Base-by-base conservation (phyloP, 495 filamentous ascomycete genomes). In the Aspergillus leporis region DNA sequence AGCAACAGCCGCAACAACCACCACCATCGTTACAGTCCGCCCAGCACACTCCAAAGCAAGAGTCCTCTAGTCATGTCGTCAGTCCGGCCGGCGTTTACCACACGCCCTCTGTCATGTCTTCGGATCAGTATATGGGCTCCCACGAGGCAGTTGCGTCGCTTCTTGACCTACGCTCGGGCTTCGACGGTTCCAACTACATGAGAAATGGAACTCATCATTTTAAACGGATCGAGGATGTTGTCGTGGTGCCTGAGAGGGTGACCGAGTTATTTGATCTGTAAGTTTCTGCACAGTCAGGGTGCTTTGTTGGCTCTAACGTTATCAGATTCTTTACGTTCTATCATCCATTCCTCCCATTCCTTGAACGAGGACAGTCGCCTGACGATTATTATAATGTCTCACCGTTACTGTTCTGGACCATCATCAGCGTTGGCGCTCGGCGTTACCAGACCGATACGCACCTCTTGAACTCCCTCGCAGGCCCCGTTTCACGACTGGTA, bases 101-200 rank as follows among this genome's bases (percentile, higher is more conserved):
- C 53, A 78, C 71, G 0, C 77, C 75, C 1, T 75, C 77, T 22
- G 71, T 69, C 28, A 70, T 80, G 60, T 77, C 78, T 13, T 61
- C 76, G 30, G 81, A 83, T 60, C 78, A 82, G 52, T 86, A 87
- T 64, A 90, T 93, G 86, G 89, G 88, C 9, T 90, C 90, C 3
- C 88, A 94, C 66, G 90, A 92, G 73, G 91, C 90, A 28, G 90
- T 92, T 41, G 90, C 89, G 19, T 92, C 89, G 14, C 77, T 96
- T 40, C 76, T 96, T 55, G 90, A 93, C 70, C 76, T 96, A 25
- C 77, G 81, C 25, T 83, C 81, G 7, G 84, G 84, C 14, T 79
- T 76, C 25, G 82, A 85, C 54, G 75, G 77, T 7, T 67, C 73
- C 19, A 74, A 62, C 30, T 82, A 75, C 50, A 65, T 81, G 66